Evolutionary conservation across 2,329 filamentous ascomycete genomes (phyloP).

Genomic region (Venturia aucupariae): DNA sequence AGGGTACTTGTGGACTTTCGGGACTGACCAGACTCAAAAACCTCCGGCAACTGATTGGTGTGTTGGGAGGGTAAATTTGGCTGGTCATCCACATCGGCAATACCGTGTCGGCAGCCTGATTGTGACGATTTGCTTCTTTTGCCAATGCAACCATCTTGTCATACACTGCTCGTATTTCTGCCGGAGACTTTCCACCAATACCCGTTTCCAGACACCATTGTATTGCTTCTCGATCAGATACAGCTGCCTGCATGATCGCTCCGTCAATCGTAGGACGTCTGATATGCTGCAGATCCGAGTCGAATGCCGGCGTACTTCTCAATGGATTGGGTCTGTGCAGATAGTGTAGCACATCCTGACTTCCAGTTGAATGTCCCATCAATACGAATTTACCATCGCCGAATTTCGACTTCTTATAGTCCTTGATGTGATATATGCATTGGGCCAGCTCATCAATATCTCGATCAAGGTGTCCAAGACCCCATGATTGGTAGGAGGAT

Average conservation of each 20-base stretch:
- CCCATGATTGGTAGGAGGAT: conserved; percentile 48
- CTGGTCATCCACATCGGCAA: conserved; percentile 19
- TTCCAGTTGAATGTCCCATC: conserved; percentile 62
- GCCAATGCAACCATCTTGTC: conserved; percentile 36
- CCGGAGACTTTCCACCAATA: conserved; percentile 35
- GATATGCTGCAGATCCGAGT: conserved; percentile 26
- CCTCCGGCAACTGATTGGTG: conserved; percentile 20
- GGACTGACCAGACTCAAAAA: conserved; percentile 27
- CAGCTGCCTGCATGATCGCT: conserved; percentile 69
- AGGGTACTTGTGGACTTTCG: conserved; percentile 47
- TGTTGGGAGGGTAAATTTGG: conserved; percentile 19
- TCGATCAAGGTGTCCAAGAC: conserved; percentile 40
- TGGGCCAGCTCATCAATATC: conserved; percentile 46
- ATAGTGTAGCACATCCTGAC: conserved; percentile 60
- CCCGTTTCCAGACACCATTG: conserved; percentile 38
- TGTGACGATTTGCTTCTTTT: conserved; percentile 45
- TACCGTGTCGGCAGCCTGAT: conserved; percentile 47
- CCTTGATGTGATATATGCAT: conserved; percentile 42
- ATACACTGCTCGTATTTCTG: conserved; percentile 35
- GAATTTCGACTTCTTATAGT: conserved; percentile 23
- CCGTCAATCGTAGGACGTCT: conserved; percentile 56
- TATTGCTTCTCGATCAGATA: conserved; percentile 65
- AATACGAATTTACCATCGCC: conserved; percentile 44
- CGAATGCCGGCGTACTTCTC: conserved; percentile 27
- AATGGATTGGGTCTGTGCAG: conserved; percentile 17